phyloP scores from a whole-genome alignment of 306 rosid genomes.

The Astragalus glycyphyllos region DNA sequence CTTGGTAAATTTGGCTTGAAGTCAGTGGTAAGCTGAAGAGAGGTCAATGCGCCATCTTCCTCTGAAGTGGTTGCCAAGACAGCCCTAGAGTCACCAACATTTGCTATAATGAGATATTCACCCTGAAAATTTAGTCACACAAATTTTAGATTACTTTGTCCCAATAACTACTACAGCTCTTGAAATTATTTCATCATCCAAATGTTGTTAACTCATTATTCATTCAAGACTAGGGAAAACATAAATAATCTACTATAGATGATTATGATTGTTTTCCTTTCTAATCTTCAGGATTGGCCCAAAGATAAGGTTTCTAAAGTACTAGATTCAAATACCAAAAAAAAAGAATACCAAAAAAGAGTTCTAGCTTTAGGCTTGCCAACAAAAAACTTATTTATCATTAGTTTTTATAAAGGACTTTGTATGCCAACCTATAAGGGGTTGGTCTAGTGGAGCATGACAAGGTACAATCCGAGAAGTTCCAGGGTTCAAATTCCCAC shows the following conservation, averaged over 20 bases:
- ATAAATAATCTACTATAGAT: neutral
- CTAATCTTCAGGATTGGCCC: no score
- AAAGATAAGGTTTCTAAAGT: no score
- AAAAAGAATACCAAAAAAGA: no score
- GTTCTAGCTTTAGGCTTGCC: no score
- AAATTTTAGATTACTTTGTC: conserved; percentile 33
- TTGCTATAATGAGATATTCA: conserved; percentile 63
- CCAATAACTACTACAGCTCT: neutral
- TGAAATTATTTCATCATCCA: neutral
- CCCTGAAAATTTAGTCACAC: conserved; percentile 53
- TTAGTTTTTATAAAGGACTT: no score
- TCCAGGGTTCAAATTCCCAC: no score
- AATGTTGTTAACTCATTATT: neutral
- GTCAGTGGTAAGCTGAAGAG: conserved; percentile 72
- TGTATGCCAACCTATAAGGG: no score
- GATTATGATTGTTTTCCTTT: no score
- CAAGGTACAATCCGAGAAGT: no score
- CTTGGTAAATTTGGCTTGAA: conserved; percentile 76
- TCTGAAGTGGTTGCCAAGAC: conserved; percentile 67
- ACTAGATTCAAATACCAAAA: no score
- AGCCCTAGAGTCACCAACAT: conserved; percentile 80
- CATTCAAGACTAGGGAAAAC: neutral
- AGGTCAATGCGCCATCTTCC: conserved; percentile 54
- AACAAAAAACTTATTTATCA: no score
- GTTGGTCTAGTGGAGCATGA: no score